Conservation (phyloP, 306 rosid species). For the Carpinus viminea region DNA sequence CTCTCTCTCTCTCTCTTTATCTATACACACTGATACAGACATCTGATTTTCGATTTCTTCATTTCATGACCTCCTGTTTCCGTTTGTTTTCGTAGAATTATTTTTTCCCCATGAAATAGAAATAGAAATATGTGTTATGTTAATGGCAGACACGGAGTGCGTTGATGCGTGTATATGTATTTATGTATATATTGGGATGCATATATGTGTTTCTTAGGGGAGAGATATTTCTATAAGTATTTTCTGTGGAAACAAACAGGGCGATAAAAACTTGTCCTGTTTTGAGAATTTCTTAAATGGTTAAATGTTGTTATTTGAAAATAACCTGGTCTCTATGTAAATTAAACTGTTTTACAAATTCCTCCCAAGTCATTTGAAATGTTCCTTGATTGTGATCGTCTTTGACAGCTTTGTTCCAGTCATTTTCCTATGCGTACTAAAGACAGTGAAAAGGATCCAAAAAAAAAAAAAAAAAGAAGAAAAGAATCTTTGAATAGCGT, state of each 20-base stretch:
- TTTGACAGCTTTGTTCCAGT: not conserved
- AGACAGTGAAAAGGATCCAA: not conserved
- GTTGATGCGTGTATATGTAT: not conserved
- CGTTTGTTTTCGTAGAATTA: no score
- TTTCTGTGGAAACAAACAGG: not conserved
- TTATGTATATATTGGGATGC: not conserved
- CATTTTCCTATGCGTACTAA: not conserved
- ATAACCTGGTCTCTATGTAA: no score
- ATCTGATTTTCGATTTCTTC: no score
- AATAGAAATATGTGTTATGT: no score
- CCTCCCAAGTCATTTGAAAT: not conserved
- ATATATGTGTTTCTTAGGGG: not conserved
- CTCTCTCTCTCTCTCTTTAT: no score
- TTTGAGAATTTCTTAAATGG: no score
- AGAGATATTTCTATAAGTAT: not conserved
- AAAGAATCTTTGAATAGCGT: not conserved
- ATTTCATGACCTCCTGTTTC: no score
- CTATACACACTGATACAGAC: no score
- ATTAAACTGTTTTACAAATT: no score
- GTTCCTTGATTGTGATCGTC: not conserved
- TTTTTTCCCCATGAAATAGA: no score
- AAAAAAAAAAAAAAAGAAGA: no score
- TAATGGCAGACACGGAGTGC: not conserved
- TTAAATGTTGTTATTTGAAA: no score
- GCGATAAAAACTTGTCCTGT: not conserved